Conservation (phyloP, 1,139 yeast species). For the Blastobotrys malaysiensis region DNA sequence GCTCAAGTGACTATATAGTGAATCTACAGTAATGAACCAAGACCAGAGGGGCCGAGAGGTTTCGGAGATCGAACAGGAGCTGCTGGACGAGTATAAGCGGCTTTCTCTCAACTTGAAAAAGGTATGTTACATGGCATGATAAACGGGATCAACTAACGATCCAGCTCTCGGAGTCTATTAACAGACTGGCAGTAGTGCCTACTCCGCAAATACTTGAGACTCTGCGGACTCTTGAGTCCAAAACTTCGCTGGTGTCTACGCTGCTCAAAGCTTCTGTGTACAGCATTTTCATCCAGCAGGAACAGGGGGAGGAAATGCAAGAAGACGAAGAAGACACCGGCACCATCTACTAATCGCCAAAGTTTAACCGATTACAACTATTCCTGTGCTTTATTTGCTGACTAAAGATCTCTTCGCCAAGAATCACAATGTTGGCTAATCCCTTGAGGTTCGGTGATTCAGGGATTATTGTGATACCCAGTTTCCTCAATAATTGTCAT, state of each 20-base stretch:
- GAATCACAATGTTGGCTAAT: too few species aligned
- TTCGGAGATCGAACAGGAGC: conserved; percentile 24
- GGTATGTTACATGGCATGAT: conserved; percentile 19
- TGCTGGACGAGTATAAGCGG: conserved; percentile 29
- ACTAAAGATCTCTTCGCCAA: too few species aligned
- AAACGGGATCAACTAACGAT: not conserved
- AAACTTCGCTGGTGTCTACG: conserved; percentile 53
- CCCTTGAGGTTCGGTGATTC: too few species aligned
- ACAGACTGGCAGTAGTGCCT: conserved; percentile 27
- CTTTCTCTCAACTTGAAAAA: conserved; percentile 25
- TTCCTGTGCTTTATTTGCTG: too few species aligned
- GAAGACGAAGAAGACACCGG: conserved; percentile 8
- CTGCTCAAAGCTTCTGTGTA: conserved; percentile 56
- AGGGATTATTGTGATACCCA: not conserved
- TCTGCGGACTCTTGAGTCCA: conserved; percentile 48
- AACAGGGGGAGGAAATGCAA: conserved; percentile 23
- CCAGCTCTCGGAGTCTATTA: conserved; percentile 23
- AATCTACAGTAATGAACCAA: not conserved
- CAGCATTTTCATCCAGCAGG: conserved; percentile 44
- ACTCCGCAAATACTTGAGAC: conserved; percentile 42
- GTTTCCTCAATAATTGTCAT: not conserved
- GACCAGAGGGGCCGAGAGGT: conserved; percentile 2
- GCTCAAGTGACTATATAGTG: too few species aligned
- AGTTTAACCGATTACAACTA: too few species aligned
- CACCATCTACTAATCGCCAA: not conserved